Evolutionary conservation across 805 yeast genomes (phyloP), one percentile per base, ranked within the genome.

Genomic region (Priceomyces castillae): DNA sequence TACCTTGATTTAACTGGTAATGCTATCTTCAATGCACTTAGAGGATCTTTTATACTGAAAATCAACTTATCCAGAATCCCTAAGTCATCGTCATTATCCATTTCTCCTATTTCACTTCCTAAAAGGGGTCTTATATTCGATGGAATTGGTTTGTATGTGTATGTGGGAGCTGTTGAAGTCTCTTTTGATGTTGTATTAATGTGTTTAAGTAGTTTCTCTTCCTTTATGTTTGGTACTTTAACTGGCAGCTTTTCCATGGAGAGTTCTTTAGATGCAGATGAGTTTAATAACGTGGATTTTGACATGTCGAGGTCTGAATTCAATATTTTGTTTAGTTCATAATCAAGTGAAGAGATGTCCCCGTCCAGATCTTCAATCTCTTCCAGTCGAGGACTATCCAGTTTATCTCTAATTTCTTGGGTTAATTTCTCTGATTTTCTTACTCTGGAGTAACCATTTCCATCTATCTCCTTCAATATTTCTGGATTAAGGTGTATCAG

Each of bases 31-130:
- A 67, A 60, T 18, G 67, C 68, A 22, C 65, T 57, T n/a, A 67
- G 50, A 2, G 76, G 76, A 46, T 71, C 76, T 35, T 65, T 53
- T 25, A 71, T 48, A 5, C 73, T 56, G 45, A 69, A 70, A 0
- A 64, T 54, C 44, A 69, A 53, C 37, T 62, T 67, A n/a, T 66
- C 68, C 18, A 67, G 57, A 43, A 66, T 59, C 14, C 60, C 65
- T 14, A 63, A 42, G 18, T 62, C 70, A n/a, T 57, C 64, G 30
- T 44, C 50, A 6, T 26, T 37, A 12, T 42, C 41, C 31, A 54
- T 50, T 5, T 51, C 40, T 11, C 55, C 52, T 15, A 66, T 48
- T 28, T 67, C 71, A 28, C 54, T 46, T 35, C 52, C 49, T n/a
- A 67, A 46, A 10, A 65, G 53, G 7, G 63, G 59, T 11, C 54